These are phyloP conservation scores for Radiomyces spectabilis DNA, from an alignment of 192 early-diverging fungal genomes.

Conservation along the genomic window DNA sequence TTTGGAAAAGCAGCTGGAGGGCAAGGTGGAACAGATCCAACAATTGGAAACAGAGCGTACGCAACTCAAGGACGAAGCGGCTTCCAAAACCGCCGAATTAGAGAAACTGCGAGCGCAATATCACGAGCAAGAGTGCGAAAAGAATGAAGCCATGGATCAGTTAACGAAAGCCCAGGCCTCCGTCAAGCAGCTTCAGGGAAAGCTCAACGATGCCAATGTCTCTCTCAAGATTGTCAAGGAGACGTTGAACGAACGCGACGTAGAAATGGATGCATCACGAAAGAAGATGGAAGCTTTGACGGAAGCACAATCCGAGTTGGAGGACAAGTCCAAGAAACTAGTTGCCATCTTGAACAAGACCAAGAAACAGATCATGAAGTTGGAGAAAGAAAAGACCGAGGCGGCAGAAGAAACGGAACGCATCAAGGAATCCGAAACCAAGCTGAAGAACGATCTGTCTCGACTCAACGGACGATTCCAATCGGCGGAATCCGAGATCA, in stretches of 20 bases:
- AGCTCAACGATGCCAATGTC: constrained; percentile 38
- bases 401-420: neutral
- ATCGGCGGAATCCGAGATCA: constrained; percentile 16
- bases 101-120: neutral
- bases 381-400: constrained; percentile 46
- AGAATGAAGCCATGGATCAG: constrained; percentile 33
- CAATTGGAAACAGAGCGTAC: neutral
- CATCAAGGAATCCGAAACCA: constrained; percentile 11
- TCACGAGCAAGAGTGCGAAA: constrained; percentile 15
- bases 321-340: constrained; percentile 40
- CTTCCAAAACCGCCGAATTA: neutral
- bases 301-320: constrained; percentile 32
- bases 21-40: neutral
- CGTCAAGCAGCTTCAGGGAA: constrained; percentile 17
- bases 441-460: constrained; percentile 27
- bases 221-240: constrained; percentile 37
- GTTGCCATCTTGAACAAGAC: constrained; percentile 35
- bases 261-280: constrained; percentile 6
- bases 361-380: constrained; percentile 35
- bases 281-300: neutral
- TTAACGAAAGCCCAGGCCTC: constrained; percentile 30
- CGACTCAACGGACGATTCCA: constrained; percentile 26
- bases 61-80: neutral
- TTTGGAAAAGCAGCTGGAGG: neutral
- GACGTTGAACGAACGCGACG: constrained; percentile 40